A percentile compares a stretch with the other conserved stretches of the same genome.
Evolutionary conservation across 805 yeast species (phyloP).

Genomic region (Zygoascus flipseniorum): DNA sequence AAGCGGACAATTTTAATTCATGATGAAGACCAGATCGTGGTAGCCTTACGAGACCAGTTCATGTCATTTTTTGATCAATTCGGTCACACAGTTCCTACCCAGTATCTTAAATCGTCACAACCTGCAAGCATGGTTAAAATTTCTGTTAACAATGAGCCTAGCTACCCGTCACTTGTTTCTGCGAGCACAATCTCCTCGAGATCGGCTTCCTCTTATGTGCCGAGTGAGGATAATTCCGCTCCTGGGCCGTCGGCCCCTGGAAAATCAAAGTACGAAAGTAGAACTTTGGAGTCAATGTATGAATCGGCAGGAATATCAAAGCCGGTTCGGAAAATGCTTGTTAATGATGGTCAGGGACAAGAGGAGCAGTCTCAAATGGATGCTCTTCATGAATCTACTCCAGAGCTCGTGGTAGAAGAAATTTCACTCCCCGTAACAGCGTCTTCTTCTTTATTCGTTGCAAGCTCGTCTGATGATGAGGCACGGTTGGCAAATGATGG

Average conservation of each 20-base stretch:
- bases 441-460: background rate
- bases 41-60: slow-evolving; percentile 45
- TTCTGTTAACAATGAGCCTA: too few relatives aligned
- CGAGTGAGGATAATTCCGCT: too few relatives aligned
- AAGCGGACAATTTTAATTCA: slow-evolving; percentile 66
- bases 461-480: background rate
- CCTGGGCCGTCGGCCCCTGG: too few relatives aligned
- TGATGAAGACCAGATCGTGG: slow-evolving; percentile 53
- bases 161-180: too few relatives aligned
- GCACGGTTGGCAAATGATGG: background rate
- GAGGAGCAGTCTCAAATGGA: background rate
- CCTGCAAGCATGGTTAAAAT: background rate
- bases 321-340: background rate
- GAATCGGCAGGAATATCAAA: background rate
- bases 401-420: background rate
- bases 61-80: slow-evolving; percentile 36
- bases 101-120: background rate
- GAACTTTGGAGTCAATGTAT: background rate
- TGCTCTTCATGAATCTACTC: background rate
- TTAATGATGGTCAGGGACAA: background rate
- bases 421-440: background rate
- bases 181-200: too few relatives aligned
- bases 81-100: slow-evolving; percentile 30
- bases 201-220: too few relatives aligned
- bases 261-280: background rate